Conservation (phyloP, 306 rosid species). For the Vigna trinervia region DNA sequence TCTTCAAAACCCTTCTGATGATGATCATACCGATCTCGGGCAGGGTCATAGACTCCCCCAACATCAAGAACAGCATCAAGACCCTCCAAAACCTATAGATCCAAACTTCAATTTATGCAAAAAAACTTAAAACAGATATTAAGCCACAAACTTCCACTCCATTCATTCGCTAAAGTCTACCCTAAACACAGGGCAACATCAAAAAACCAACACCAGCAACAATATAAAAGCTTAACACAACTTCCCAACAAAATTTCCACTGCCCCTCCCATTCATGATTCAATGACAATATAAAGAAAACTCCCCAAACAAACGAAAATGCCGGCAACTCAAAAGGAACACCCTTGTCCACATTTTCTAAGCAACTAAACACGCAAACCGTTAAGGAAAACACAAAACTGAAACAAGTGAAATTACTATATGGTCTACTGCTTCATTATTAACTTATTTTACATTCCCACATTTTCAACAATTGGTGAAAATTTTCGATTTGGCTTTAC, state of each 20-base stretch:
- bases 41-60: conserved; percentile 91
- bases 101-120: conserved; percentile 23
- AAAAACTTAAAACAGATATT: conserved; percentile 10
- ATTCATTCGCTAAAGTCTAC: conserved; percentile 10
- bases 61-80: conserved; percentile 98
- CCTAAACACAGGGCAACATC: not conserved
- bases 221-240: not conserved
- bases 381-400: too few relatives aligned
- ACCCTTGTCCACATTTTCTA: conserved; percentile 23
- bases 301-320: not conserved
- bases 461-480: too few relatives aligned
- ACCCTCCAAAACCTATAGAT: conserved; percentile 75
- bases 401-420: too few relatives aligned
- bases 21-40: conserved; percentile 85
- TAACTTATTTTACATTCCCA: too few relatives aligned
- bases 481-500: too few relatives aligned
- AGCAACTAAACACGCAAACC: not conserved
- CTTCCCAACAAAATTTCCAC: not conserved
- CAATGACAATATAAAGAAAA: not conserved
- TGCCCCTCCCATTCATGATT: conserved; percentile 9
- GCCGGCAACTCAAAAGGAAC: not conserved
- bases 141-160: not conserved
- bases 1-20: conserved; percentile 96
- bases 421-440: too few relatives aligned
- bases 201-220: conserved; percentile 16